Percentiles rank a stretch among this genome's conserved stretches.
Conservation (phyloP, 306 rosid species). For the Prinsepia uniflora region DNA sequence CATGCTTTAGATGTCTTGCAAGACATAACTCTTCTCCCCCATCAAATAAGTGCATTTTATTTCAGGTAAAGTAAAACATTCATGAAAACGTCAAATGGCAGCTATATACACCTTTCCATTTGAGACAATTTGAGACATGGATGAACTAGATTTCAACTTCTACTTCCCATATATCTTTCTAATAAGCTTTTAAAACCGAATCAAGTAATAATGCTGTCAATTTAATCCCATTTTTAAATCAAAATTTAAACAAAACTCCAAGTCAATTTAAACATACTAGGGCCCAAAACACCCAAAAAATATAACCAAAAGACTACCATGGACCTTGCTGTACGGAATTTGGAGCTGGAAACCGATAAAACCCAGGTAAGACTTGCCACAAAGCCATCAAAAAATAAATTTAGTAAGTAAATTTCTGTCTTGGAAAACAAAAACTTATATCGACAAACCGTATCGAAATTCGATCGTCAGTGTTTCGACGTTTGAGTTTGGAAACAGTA, state of each 20-base stretch:
- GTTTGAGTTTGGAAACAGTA: background rate
- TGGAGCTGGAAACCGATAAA: background rate
- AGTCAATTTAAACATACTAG: background rate
- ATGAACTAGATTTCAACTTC: background rate
- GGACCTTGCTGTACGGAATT: background rate
- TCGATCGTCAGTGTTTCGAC: background rate
- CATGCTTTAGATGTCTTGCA: background rate
- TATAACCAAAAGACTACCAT: background rate
- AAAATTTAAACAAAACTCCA: background rate
- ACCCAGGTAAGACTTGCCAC: background rate
- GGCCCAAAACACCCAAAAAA: background rate
- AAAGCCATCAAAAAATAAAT: background rate
- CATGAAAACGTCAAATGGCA: background rate
- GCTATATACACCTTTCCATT: background rate
- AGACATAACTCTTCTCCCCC: background rate
- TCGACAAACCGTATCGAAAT: background rate
- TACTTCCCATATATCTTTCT: background rate
- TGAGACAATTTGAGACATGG: slow-evolving; percentile 5
- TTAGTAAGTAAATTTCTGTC: background rate
- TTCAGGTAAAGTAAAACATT: background rate
- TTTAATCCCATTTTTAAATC: background rate
- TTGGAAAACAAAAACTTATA: background rate
- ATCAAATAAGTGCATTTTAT: slow-evolving; percentile 1
- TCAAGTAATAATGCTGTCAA: background rate
- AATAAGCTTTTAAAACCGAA: background rate